A percentile compares a stretch with the other conserved stretches of the same genome.
Evolutionary conservation across 495 filamentous ascomycete genomes (phyloP).

Genomic region (Hypoxylon subgilvum): DNA sequence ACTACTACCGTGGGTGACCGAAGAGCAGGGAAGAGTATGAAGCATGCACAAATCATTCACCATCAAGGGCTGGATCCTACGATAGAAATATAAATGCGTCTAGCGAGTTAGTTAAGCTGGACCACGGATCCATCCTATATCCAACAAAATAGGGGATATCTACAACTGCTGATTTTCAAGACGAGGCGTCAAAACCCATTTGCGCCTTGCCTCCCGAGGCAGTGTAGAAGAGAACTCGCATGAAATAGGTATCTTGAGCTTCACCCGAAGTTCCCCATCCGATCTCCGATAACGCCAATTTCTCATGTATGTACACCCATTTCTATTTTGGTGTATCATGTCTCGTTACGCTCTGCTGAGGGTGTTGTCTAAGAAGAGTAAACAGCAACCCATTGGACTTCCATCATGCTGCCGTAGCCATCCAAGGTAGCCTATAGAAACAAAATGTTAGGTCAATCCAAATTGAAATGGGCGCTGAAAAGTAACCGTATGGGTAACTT

Average conservation of each 20-base stretch:
- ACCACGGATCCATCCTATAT: conserved; percentile 23
- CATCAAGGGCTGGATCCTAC: conserved; percentile 1
- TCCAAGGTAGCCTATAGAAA: conserved; percentile 43
- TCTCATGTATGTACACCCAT: conserved; percentile 30
- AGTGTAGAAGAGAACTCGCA: conserved; percentile 11
- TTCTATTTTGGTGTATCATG: conserved; percentile 29
- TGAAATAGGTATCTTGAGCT: conserved; percentile 34
- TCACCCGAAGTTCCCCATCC: conserved; percentile 32
- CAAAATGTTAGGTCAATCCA: conserved; percentile 11
- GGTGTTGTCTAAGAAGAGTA: conserved; percentile 39
- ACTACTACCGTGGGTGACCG: too few species aligned
- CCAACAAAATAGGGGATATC: conserved; percentile 30
- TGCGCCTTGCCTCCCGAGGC: conserved; percentile 16
- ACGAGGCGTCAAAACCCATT: conserved; percentile 1
- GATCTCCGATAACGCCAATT: conserved; percentile 32
- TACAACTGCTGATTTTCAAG: conserved; percentile 5
- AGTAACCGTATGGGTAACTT: conserved; percentile 23
- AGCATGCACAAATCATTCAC: neutral
- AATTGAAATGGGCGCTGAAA: conserved; percentile 27
- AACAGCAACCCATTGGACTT: conserved; percentile 55
- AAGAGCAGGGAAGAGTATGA: neutral
- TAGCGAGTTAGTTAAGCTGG: conserved; percentile 8
- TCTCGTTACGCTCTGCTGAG: neutral
- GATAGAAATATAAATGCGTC: conserved; percentile 9
- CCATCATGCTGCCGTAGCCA: conserved; percentile 59